Conservation (phyloP, 2,329 filamentous ascomycete species). For the Claviceps monticola region DNA sequence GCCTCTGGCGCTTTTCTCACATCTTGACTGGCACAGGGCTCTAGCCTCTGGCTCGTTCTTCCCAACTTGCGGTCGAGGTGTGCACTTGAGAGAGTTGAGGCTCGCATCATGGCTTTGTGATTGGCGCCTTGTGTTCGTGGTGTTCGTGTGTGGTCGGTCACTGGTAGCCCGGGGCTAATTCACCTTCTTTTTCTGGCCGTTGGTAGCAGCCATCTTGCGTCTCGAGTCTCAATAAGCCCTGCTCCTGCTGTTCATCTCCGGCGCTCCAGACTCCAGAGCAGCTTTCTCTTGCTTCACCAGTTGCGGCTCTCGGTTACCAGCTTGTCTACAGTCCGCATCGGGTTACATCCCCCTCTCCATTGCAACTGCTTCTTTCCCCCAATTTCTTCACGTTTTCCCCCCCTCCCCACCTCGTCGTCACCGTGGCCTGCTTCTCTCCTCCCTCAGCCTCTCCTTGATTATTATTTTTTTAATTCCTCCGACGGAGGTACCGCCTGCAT, state of each 20-base stretch:
- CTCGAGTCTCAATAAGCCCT: slow-evolving; percentile 1
- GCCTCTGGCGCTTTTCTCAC: not conserved
- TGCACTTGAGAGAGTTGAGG: not conserved
- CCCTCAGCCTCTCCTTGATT: not conserved
- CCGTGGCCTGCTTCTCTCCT: not conserved
- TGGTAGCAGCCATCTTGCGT: not conserved
- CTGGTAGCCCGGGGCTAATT: slow-evolving; percentile 3
- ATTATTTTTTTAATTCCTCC: slow-evolving; percentile 7
- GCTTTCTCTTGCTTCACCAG: not conserved
- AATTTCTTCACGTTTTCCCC: not conserved
- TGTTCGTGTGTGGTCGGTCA: slow-evolving; percentile 2
- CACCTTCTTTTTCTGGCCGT: slow-evolving; percentile 8
- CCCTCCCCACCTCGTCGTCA: not conserved
- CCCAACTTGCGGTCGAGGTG: slow-evolving; percentile 1
- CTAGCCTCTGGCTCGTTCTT: not conserved
- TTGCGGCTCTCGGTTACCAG: not conserved
- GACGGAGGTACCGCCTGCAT: slow-evolving; percentile 38
- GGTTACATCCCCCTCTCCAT: slow-evolving; percentile 5
- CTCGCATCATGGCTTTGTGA: slow-evolving; percentile 4
- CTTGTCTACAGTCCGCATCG: slow-evolving; percentile 2
- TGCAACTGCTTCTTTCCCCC: slow-evolving; percentile 1
- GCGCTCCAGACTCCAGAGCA: not conserved
- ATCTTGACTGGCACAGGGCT: not conserved
- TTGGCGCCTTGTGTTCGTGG: slow-evolving; percentile 5
- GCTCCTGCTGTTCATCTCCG: not conserved